Percentiles rank a stretch among this genome's conserved stretches.
phyloP scores from a whole-genome alignment of 441 rosid species.

The Populus hybrid region DNA sequence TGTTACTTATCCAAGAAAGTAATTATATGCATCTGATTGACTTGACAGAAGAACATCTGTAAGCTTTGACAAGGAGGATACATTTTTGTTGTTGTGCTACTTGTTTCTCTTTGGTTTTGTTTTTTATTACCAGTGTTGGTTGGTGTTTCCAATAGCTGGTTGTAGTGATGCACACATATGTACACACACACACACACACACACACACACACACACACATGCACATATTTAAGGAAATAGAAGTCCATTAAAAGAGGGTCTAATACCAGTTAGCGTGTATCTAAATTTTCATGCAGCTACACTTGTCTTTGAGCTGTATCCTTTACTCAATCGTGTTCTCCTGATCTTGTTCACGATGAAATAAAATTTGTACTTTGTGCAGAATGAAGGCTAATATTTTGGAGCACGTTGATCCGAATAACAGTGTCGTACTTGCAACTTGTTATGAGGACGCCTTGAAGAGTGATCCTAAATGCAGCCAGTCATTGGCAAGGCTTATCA shows the following conservation, averaged over 20 bases:
- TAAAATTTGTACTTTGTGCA: slow-evolving; percentile 25
- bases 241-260: neutral
- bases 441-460: slow-evolving; percentile 63
- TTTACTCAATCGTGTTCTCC: neutral
- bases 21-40: neutral
- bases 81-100: neutral
- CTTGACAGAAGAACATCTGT: neutral
- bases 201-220: too few relatives aligned
- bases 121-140: neutral
- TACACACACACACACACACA: neutral
- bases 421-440: slow-evolving; percentile 31
- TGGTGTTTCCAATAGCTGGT: neutral
- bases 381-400: slow-evolving; percentile 57
- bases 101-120: neutral
- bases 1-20: neutral
- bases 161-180: neutral
- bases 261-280: neutral
- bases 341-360: neutral
- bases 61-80: neutral
- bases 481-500: slow-evolving; percentile 57
- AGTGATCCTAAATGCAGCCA: slow-evolving; percentile 61
- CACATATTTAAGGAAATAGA: neutral
- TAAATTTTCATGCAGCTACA: neutral
- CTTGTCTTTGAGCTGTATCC: neutral
- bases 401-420: slow-evolving; percentile 49